phyloP scores from a whole-genome alignment of 441 rosid genomes.

The Gossypium schwendimanii region DNA sequence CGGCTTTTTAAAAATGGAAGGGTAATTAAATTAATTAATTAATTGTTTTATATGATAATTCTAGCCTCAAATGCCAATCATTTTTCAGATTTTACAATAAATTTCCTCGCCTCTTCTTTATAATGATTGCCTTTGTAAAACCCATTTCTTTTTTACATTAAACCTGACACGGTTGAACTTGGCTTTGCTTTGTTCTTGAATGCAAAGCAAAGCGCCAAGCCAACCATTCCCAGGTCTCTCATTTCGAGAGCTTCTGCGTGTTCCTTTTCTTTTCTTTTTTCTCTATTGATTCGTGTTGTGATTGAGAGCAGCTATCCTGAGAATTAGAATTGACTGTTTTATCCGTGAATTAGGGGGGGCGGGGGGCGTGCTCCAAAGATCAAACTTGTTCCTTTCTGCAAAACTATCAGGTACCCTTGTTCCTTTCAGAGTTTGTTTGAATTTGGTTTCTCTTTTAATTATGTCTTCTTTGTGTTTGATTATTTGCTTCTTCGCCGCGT shows the following conservation, averaged over 20 bases:
- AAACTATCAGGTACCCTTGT: slow-evolving; percentile 6
- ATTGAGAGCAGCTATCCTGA: not conserved
- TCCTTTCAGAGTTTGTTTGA: not conserved
- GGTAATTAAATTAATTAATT: not conserved
- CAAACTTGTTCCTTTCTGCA: slow-evolving; percentile 3
- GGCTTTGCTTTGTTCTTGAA: not conserved
- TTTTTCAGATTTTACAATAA: not conserved
- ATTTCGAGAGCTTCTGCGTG: not conserved
- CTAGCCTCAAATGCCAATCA: not conserved
- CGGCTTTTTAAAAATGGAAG: slow-evolving; percentile 18
- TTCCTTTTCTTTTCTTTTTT: not conserved
- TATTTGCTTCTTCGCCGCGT: not conserved
- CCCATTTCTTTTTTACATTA: not conserved
- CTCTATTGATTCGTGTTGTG: not conserved
- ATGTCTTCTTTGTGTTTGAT: not conserved
- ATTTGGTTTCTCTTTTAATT: not conserved
- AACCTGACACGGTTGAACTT: not conserved
- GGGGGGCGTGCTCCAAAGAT: not conserved
- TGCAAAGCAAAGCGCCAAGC: not conserved
- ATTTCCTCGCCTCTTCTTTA: not conserved
- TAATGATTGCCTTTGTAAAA: not conserved
- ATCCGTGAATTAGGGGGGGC: not conserved
- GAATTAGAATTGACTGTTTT: not conserved
- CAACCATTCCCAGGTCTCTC: not conserved
- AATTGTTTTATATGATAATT: not conserved